Conservation (phyloP, 2,329 filamentous ascomycete genomes). For the Scortechinia acanthostroma region DNA sequence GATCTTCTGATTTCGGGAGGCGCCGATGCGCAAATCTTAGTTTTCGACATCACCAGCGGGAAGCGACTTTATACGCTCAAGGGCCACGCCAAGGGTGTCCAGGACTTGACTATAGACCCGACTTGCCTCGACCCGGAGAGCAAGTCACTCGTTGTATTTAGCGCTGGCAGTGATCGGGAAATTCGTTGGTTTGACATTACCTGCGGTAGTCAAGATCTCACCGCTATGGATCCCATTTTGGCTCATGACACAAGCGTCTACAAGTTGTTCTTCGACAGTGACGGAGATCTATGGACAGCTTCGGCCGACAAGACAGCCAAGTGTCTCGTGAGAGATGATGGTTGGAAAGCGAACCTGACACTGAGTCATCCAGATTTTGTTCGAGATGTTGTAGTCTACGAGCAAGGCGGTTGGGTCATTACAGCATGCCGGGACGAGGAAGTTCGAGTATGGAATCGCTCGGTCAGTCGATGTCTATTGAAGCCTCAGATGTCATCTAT, state of each 20-base stretch:
- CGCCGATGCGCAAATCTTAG: conserved; percentile 35
- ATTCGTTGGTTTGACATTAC: background rate
- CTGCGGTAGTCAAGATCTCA: conserved; percentile 9
- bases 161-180: conserved; percentile 27
- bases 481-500: background rate
- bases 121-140: conserved; percentile 10
- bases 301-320: conserved; percentile 55
- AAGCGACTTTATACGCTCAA: conserved; percentile 43
- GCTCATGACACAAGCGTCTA: conserved; percentile 56
- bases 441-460: conserved; percentile 53
- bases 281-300: conserved; percentile 57
- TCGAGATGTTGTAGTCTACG: conserved; percentile 45
- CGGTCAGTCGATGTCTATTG: conserved; percentile 25
- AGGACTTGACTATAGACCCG: conserved; percentile 45
- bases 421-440: conserved; percentile 60
- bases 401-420: conserved; percentile 44
- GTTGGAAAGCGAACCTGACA: conserved; percentile 43
- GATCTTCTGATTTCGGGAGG: conserved; percentile 35
- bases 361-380: conserved; percentile 57
- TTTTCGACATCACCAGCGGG: conserved; percentile 44
- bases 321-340: conserved; percentile 40
- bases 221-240: conserved; percentile 26
- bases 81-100: conserved; percentile 45
- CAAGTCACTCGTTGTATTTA: conserved; percentile 32
- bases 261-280: conserved; percentile 43